A percentile compares a stretch with the other conserved stretches of the same genome.
Evolutionary conservation across 345 rosid genomes (phyloP).

Genomic region (Aquilaria malaccensis): DNA sequence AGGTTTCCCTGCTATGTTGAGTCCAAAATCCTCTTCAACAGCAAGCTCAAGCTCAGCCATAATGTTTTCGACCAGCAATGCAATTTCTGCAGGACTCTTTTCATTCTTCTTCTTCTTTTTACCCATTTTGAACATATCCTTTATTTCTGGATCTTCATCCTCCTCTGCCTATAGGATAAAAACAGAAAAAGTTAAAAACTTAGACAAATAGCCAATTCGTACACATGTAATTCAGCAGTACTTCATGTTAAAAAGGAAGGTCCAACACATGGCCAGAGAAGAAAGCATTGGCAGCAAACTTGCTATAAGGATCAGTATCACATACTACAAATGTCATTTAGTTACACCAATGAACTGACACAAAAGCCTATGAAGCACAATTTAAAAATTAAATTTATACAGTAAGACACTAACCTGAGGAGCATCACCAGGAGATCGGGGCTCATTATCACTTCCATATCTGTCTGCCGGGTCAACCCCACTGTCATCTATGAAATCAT

Average conservation of each 20-base stretch:
- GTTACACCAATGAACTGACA: no score
- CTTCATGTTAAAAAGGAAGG: background rate
- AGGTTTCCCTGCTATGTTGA: constrained; percentile 79
- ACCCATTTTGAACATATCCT: constrained; percentile 78
- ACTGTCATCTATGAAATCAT: constrained; percentile 84
- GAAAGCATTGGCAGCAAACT: no score
- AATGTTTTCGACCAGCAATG: constrained; percentile 76
- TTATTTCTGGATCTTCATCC: constrained; percentile 85
- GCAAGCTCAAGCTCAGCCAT: constrained; percentile 98
- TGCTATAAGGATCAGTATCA: no score
- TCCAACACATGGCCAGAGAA: background rate
- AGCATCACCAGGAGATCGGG: constrained; percentile 49
- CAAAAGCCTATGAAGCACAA: no score
- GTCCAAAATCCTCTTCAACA: constrained; percentile 90
- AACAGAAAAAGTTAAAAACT: background rate
- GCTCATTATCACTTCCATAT: constrained; percentile 64
- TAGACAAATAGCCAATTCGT: background rate
- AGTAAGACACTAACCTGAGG: constrained; percentile 54
- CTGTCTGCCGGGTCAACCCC: constrained; percentile 83
- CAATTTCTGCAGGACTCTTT: constrained; percentile 90
- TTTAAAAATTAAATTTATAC: no score
- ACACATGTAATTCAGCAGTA: background rate
- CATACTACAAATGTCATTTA: no score
- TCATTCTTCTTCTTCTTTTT: constrained; percentile 79
- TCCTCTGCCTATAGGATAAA: constrained; percentile 62